phyloP scores from a whole-genome alignment of 2,329 filamentous ascomycete genomes.

The Cercospora sesami region DNA sequence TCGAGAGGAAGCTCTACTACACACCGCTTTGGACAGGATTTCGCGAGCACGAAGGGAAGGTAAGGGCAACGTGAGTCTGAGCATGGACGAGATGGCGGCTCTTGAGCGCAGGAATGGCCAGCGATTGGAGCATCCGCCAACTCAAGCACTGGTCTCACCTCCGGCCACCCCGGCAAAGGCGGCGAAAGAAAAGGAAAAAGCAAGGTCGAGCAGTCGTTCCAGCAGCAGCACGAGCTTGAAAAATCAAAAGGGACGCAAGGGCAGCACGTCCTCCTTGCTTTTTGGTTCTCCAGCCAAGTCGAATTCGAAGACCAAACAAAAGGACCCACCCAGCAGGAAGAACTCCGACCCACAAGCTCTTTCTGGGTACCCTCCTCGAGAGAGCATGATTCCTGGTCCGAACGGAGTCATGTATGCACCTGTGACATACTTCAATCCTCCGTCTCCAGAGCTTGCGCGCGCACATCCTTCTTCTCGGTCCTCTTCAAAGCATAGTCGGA shows the following conservation, averaged over 20 bases:
- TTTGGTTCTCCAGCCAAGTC: slow-evolving; percentile 40
- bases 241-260: slow-evolving; percentile 39
- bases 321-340: slow-evolving; percentile 23
- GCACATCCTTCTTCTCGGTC: slow-evolving; percentile 10
- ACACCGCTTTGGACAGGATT: slow-evolving; percentile 77
- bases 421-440: slow-evolving; percentile 33
- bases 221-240: slow-evolving; percentile 41
- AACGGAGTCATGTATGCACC: slow-evolving; percentile 50
- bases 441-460: slow-evolving; percentile 26
- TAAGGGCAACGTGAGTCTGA: slow-evolving; percentile 76
- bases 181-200: slow-evolving; percentile 17
- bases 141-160: slow-evolving; percentile 34
- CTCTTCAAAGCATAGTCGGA: slow-evolving; percentile 34
- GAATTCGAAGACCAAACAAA: slow-evolving; percentile 37
- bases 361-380: slow-evolving; percentile 9
- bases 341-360: slow-evolving; percentile 30
- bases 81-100: slow-evolving; percentile 75
- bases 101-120: slow-evolving; percentile 57
- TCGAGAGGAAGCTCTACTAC: slow-evolving; percentile 72
- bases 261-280: slow-evolving; percentile 37
- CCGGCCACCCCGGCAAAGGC: slow-evolving; percentile 34
- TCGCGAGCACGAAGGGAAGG: slow-evolving; percentile 73
- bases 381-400: slow-evolving; percentile 46
- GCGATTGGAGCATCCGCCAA: slow-evolving; percentile 30
- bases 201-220: slow-evolving; percentile 36